Base-by-base conservation (phyloP, 2,329 filamentous ascomycete genomes). In the Paracorniculantispora psalliotae region DNA sequence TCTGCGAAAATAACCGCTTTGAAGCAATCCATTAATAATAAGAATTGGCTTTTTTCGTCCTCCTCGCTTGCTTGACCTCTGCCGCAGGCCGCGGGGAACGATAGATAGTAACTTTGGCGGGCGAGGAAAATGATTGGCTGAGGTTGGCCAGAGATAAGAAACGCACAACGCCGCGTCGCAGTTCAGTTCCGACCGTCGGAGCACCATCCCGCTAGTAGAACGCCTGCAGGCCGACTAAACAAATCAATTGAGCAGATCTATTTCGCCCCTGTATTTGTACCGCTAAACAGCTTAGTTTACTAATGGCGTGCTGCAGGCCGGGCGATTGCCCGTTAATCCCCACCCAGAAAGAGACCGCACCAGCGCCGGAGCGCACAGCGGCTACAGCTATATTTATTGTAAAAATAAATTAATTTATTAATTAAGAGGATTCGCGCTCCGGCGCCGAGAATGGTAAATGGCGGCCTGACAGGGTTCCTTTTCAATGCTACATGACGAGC, bases 131-230 rank as follows among this genome's bases (percentile, higher is more conserved):
- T 44, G 26, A 5, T 7, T 3, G 13, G 13, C 25, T 21, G 8
- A 50, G 19, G 35, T 57, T 57, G 55, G 55, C 8, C 46, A 57
- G 55, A 57, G 55, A 57, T 57, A 57, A 57, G 55, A 30, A n/a
- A 5, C 4, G 25, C 23, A 13, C 5, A 49, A 49, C n/a, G 3
- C 21, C 43, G 43, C 17, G 46, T 30, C 48, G 28, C 3, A 23
- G 26, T 4, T 10, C 9, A 21, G 21, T 55, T 35, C 41, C 51
- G 39, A 46, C 26, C 2, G 39, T 55, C 51, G 51, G 51, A 55
- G 51, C 13, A 35, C 26, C 9, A 2, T 26, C 17, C 49, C 37
- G 50, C 33, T 37, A 37, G 33, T 37, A n/a, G n/a, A n/a, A n/a
- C n/a, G n/a, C n/a, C n/a, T n/a, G n/a, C n/a, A n/a, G n/a, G n/a